These are phyloP conservation scores for Bruguiera gymnorhiza DNA, from an alignment of 345 rosid species.

Conservation along the genomic window DNA sequence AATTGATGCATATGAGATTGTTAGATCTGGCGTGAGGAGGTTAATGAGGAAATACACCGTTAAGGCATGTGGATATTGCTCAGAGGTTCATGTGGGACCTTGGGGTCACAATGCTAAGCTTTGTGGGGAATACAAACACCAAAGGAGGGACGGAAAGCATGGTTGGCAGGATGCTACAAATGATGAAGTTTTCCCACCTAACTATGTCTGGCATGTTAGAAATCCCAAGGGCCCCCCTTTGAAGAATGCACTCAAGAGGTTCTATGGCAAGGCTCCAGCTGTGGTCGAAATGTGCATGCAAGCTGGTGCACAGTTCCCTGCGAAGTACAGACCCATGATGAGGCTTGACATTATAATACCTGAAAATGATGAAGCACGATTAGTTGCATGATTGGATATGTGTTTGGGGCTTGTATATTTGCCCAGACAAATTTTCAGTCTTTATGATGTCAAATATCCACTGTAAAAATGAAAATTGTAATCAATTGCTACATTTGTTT, in stretches of 20 bases:
- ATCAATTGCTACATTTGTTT: background rate
- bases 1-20: constrained; percentile 60
- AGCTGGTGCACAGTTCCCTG: constrained; percentile 63
- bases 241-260: constrained; percentile 54
- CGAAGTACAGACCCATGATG: constrained; percentile 76
- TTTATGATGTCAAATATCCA: background rate
- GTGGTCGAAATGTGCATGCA: constrained; percentile 80
- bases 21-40: constrained; percentile 57
- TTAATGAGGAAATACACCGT: constrained; percentile 70
- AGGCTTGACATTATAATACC: constrained; percentile 90
- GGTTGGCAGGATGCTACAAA: constrained; percentile 90
- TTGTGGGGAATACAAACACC: constrained; percentile 88
- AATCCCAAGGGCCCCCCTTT: constrained; percentile 67
- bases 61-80: constrained; percentile 94
- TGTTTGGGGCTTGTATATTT: background rate
- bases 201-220: constrained; percentile 75
- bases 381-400: constrained; percentile 44
- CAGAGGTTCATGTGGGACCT: constrained; percentile 90
- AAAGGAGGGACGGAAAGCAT: constrained; percentile 97
- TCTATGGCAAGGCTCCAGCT: constrained; percentile 87
- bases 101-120: constrained; percentile 93
- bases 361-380: constrained; percentile 56
- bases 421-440: background rate
- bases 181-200: constrained; percentile 71
- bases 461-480: background rate